Percentiles rank a stretch among this genome's conserved stretches.
Conservation (phyloP, 495 filamentous ascomycete species). For the Neurospora terricola region DNA sequence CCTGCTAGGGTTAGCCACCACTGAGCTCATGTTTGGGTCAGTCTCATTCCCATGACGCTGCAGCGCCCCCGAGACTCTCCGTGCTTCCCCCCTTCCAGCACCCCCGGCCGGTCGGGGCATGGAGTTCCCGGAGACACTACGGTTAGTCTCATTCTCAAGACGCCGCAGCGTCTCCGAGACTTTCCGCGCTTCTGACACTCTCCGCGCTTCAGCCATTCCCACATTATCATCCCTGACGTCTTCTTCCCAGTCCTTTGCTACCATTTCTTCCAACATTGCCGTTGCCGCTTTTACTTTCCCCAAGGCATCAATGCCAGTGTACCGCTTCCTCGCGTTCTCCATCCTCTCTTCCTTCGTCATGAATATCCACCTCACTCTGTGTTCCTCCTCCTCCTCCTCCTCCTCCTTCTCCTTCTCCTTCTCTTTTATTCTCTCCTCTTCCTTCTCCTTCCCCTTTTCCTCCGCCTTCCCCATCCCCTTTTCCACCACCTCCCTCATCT, state of each 20-base stretch:
- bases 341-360: neutral
- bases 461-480: neutral
- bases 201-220: neutral
- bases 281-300: neutral
- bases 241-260: neutral
- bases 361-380: neutral
- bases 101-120: neutral
- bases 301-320: neutral
- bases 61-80: too few species aligned
- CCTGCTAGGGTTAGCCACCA: neutral
- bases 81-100: too few species aligned
- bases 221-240: neutral
- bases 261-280: neutral
- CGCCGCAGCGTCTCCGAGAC: neutral
- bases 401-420: neutral
- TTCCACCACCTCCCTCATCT: neutral
- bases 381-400: neutral
- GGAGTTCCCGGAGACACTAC: neutral
- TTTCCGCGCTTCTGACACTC: neutral
- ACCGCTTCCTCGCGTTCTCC: neutral
- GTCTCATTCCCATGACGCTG: too few species aligned
- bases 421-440: neutral
- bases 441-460: neutral
- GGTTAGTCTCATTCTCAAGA: neutral
- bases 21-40: neutral